phyloP scores from a whole-genome alignment of 305 asterid species.

The Coffea humblotiana region DNA sequence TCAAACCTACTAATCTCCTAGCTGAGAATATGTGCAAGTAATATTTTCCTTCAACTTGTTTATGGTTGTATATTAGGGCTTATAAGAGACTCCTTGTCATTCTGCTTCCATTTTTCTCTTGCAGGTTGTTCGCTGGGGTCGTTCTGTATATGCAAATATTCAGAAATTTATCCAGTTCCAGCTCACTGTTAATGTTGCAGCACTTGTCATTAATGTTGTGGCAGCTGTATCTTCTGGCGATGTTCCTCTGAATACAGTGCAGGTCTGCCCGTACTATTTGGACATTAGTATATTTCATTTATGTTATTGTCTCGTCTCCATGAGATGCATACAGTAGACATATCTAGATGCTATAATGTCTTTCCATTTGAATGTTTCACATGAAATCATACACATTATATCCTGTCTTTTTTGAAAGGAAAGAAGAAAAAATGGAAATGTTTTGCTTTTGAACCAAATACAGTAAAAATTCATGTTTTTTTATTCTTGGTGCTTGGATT shows the following conservation, averaged over 20 bases:
- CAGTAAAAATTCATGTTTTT: not conserved
- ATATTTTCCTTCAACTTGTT: not conserved
- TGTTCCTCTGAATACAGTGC: conserved; percentile 91
- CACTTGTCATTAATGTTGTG: conserved; percentile 82
- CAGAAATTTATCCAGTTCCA: conserved; percentile 97
- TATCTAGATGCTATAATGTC: not conserved
- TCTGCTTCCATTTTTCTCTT: conserved; percentile 22
- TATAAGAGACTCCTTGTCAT: not conserved
- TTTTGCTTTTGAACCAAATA: not conserved
- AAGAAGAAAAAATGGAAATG: not conserved
- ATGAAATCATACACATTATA: not conserved
- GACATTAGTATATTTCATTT: not conserved
- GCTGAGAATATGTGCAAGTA: not conserved
- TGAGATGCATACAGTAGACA: not conserved
- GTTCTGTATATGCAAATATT: conserved; percentile 91
- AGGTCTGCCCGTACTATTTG: conserved; percentile 43
- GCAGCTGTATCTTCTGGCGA: conserved; percentile 89
- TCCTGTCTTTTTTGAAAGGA: not conserved
- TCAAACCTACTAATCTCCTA: not conserved
- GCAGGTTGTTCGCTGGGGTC: conserved; percentile 99
- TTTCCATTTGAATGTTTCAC: not conserved
- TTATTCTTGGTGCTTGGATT: not conserved
- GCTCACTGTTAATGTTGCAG: conserved; percentile 96
- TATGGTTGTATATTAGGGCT: not conserved
- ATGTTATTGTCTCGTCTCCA: not conserved